Conservation (phyloP, 1,139 yeast species). For the Pichia sp. region DNA sequence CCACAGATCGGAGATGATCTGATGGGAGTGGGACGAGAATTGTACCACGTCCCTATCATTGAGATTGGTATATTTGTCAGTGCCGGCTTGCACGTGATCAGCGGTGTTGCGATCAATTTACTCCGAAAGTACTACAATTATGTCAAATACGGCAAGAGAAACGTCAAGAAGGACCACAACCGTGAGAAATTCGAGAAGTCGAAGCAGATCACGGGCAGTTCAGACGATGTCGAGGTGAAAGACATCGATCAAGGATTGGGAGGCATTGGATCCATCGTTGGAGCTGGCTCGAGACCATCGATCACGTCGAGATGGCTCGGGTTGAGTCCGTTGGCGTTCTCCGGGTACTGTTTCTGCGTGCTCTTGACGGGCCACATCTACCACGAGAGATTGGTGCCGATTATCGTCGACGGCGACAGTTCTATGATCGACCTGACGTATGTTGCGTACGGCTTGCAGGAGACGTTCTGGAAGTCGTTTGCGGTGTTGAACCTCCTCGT, state of each 20-base stretch:
- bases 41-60: constrained; percentile 53
- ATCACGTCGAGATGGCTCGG: constrained; percentile 39
- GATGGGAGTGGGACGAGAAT: constrained; percentile 57
- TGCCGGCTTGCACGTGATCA: constrained; percentile 45
- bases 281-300: constrained; percentile 52
- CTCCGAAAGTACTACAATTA: constrained; percentile 35
- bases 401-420: constrained; percentile 61
- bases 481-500: constrained; percentile 19
- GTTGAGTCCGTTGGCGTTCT: constrained; percentile 50
- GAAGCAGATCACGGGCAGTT: constrained; percentile 9
- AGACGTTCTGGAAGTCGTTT: constrained; percentile 1
- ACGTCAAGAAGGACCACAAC: constrained; percentile 1
- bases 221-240: constrained; percentile 31
- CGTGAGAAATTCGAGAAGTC: background rate
- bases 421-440: constrained; percentile 55
- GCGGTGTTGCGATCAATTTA: constrained; percentile 53
- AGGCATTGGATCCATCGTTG: constrained; percentile 53
- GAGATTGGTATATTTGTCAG: constrained; percentile 51
- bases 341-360: constrained; percentile 57
- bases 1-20: constrained; percentile 50
- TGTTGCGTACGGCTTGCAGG: constrained; percentile 40
- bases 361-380: constrained; percentile 47
- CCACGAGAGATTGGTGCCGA: constrained; percentile 51
- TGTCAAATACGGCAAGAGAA: constrained; percentile 25
- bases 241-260: constrained; percentile 57